These are phyloP conservation scores for Lumnitzera littorea DNA, from an alignment of 345 rosid species.

Conservation along the genomic window DNA sequence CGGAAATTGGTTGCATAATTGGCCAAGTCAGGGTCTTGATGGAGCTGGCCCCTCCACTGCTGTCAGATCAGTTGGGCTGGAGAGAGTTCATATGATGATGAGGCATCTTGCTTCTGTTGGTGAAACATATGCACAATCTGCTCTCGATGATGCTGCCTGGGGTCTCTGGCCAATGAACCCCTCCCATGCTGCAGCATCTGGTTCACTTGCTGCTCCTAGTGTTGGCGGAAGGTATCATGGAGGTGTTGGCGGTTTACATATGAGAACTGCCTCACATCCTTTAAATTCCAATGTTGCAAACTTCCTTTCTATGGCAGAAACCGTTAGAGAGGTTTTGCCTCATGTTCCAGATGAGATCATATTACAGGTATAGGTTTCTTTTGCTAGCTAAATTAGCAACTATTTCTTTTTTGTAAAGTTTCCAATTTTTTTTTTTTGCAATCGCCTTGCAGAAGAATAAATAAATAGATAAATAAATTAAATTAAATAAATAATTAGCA, in stretches of 20 bases:
- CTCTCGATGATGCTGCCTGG: constrained; percentile 88
- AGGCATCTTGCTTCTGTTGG: constrained; percentile 98
- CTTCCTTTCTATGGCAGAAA: constrained; percentile 90
- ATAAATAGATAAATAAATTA: too few species aligned
- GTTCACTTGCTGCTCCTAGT: constrained; percentile 41
- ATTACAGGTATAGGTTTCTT: constrained; percentile 51
- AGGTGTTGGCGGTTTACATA: constrained; percentile 51
- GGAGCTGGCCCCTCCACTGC: constrained; percentile 91
- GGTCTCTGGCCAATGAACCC: constrained; percentile 79
- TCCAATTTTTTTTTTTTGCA: neutral
- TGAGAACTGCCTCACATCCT: constrained; percentile 45
- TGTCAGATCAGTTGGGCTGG: constrained; percentile 67
- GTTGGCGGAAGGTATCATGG: constrained; percentile 40
- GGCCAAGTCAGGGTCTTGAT: constrained; percentile 73
- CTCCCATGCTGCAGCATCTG: constrained; percentile 61
- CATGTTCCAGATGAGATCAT: constrained; percentile 88
- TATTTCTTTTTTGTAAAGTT: neutral
- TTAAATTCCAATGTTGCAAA: constrained; percentile 53
- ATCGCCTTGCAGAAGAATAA: too few species aligned
- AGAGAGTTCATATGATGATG: constrained; percentile 98
- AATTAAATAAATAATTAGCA: too few species aligned
- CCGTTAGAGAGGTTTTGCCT: constrained; percentile 92
- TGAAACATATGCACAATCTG: constrained; percentile 82
- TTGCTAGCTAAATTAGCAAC: neutral
- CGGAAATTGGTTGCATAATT: constrained; percentile 70